Evolutionary conservation across 345 rosid species (phyloP), one percentile per base, ranked within the genome.

Genomic region (Rhizophora mangle): DNA sequence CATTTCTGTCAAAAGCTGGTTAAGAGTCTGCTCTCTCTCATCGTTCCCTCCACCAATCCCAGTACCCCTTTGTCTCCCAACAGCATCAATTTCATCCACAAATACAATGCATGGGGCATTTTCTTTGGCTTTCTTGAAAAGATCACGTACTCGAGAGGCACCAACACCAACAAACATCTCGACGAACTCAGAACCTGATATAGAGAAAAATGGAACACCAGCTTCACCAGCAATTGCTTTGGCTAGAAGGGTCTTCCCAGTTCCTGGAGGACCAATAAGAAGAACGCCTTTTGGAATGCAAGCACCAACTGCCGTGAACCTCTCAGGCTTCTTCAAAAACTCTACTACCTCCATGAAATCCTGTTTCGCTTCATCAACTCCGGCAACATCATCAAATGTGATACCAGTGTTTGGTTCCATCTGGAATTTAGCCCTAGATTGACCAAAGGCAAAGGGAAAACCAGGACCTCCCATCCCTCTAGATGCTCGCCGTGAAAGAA

Each of bases 381-480:
- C 97, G 31, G 99, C 99, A 64, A 95, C 97, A 74, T 95, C 99
- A 74, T 91, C 95, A 71, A 95, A 95, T 29, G 99, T 95, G 13
- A 95, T 97, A 21, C 99, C 97, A 6, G 97, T 95, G 81, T 85
- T 90, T 5, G 97, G 96, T 71, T 91, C 97, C 97, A 91, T 92
- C 61, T 92, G 99, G 80, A 95, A 95, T 85, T 95, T 95, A 5
- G 99, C 96, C 78, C 87, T 92, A 3, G 99, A 95, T 80, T 90
- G 96, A 73, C 96, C 97, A 72, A 95, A 87, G 64, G 71, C 72
- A 31, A 92, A 89, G 24, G 99, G 99, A 68, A 77, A 80, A 37
- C 99, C 99, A 69, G 97, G 96, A 30, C 99, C 96, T 26, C 99
- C 99, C 96, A 91, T 88, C 64, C 98, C 99, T 74, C 97, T 97